Conservation (phyloP, 2,329 filamentous ascomycete genomes). For the Alternaria angustiovoidea region DNA sequence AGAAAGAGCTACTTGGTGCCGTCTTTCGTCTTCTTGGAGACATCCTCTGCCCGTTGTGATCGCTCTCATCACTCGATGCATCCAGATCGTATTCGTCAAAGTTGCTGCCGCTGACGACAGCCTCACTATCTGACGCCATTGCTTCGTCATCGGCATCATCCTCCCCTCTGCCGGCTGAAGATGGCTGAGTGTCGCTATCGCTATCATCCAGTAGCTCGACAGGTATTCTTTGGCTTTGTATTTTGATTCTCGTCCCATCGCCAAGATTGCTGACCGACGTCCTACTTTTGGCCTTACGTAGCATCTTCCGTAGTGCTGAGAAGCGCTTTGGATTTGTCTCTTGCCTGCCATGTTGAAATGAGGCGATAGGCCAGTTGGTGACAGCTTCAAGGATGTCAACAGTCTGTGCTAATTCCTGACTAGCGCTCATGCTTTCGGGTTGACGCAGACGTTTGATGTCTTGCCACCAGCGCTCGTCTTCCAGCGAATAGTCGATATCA, state of each 20-base stretch:
- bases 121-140: conserved; percentile 40
- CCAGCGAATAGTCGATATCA: conserved; percentile 71
- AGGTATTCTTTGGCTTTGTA: conserved; percentile 76
- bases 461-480: conserved; percentile 83
- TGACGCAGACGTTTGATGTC: conserved; percentile 67
- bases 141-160: conserved; percentile 41
- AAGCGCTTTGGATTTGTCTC: conserved; percentile 58
- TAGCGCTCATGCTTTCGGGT: conserved; percentile 46
- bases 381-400: conserved; percentile 55
- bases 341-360: conserved; percentile 60
- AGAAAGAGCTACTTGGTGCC: conserved; percentile 34
- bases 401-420: conserved; percentile 57
- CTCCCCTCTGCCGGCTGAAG: conserved; percentile 22
- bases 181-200: conserved; percentile 38
- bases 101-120: conserved; percentile 41
- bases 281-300: conserved; percentile 66
- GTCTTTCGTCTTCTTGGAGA: conserved; percentile 32
- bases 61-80: conserved; percentile 40
- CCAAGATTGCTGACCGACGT: conserved; percentile 58
- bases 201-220: conserved; percentile 62
- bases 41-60: conserved; percentile 20
- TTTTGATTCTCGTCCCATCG: conserved; percentile 71
- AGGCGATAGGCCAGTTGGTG: conserved; percentile 61
- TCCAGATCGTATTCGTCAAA: conserved; percentile 48
- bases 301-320: conserved; percentile 67